These are phyloP conservation scores for Naganishia cerealis DNA, from an alignment of 1,284 basidiomycete genomes.

Conservation along the genomic window DNA sequence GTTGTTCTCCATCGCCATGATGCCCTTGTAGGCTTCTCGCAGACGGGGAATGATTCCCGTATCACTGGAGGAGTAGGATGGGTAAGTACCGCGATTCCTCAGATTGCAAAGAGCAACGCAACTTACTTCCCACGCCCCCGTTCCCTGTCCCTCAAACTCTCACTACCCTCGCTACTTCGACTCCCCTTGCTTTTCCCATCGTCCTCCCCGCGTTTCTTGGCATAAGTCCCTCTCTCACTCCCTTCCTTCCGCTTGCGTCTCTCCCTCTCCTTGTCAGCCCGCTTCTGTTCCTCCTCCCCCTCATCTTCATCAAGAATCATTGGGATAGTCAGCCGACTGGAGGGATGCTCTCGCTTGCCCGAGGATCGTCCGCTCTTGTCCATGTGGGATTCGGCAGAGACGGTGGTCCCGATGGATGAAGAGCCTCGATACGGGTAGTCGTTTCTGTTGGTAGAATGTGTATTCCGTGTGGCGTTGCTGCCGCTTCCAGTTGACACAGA, in stretches of 20 bases:
- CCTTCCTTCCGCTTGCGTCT: conserved; percentile 50
- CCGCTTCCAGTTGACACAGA: conserved; percentile 25
- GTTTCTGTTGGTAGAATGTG: conserved; percentile 16
- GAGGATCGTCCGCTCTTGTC: conserved; percentile 11
- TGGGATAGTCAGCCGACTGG: conserved; percentile 9
- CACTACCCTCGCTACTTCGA: conserved; percentile 54
- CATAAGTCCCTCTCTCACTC: conserved; percentile 41
- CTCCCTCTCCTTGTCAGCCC: conserved; percentile 52
- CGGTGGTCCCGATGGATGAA: conserved; percentile 17
- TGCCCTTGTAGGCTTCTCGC: conserved; percentile 52
- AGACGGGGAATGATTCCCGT: conserved; percentile 53
- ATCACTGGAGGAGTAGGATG: conserved; percentile 41
- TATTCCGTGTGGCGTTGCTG: not conserved
- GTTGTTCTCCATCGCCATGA: conserved; percentile 51
- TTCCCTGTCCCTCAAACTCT: conserved; percentile 53
- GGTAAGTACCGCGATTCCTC: not conserved
- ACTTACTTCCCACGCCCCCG: conserved; percentile 50
- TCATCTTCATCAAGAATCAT: conserved; percentile 23
- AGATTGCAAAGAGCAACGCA: not conserved
- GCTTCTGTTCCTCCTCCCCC: conserved; percentile 41
- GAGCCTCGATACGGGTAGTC: conserved; percentile 18
- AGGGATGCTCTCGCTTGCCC: not conserved
- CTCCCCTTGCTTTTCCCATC: conserved; percentile 49
- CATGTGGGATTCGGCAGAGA: conserved; percentile 19
- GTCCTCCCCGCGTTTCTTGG: conserved; percentile 37